Conservation (phyloP, 176 grass and related monocot species). For the Oryza nivara region DNA sequence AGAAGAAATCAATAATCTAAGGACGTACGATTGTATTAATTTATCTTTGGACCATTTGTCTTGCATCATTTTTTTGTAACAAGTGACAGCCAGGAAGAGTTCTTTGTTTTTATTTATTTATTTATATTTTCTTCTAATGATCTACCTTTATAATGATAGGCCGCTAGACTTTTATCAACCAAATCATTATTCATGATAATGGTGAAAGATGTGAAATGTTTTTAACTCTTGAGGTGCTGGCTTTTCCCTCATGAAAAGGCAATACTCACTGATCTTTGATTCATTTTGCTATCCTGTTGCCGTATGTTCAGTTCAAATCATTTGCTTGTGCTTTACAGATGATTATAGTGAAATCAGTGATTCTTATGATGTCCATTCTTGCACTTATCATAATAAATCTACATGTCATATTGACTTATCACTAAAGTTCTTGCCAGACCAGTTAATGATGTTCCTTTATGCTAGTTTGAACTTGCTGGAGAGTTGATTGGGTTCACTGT, state of each 20-base stretch:
- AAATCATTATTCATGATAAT: background rate
- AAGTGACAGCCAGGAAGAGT: background rate
- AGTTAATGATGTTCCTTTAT: background rate
- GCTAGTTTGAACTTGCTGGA: conserved; percentile 19
- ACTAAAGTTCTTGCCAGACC: background rate
- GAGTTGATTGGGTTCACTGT: conserved; percentile 38
- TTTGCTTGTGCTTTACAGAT: conserved; percentile 1
- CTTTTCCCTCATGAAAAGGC: background rate
- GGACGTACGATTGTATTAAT: background rate
- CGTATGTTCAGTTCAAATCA: conserved; percentile 20
- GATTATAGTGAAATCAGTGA: conserved; percentile 4
- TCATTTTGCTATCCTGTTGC: background rate
- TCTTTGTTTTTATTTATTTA: background rate
- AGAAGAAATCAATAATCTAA: background rate
- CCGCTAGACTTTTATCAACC: background rate
- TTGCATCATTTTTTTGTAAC: background rate
- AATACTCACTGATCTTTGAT: background rate
- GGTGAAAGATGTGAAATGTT: background rate
- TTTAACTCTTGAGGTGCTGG: background rate
- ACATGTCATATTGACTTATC: background rate
- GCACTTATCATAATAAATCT: background rate
- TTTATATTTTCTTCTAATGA: background rate
- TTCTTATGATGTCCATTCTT: background rate
- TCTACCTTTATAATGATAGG: background rate
- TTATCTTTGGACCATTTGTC: background rate